Base-by-base conservation (phyloP, 1,139 yeast genomes). In the Saccharomycopsis crataegensis region DNA sequence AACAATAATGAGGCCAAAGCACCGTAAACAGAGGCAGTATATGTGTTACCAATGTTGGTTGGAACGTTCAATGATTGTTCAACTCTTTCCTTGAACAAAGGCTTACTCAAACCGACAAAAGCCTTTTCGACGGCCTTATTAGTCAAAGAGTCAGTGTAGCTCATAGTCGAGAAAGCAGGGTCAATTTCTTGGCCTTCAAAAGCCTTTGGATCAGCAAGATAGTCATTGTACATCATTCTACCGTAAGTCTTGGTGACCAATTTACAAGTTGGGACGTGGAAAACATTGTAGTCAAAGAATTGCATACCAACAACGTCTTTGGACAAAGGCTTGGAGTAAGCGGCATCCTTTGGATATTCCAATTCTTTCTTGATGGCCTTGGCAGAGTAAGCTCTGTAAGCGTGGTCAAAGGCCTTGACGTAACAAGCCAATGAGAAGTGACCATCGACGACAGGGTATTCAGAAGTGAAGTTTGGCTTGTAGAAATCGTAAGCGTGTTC, bases 241-340 rank as follows among this genome's bases (percentile, higher is more conserved):
- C 96, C 99, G 70, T 82, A 94, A 32, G 96, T 87, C 75, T 94
- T 94, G 65, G 84, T 76, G 59, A 93, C 98, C 67, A 91, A 79
- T 76, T 94, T 94, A 75, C 99, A 91, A 59, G 95, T 94, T 68
- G 99, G 99, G 52, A 91, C 97, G 71, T 94, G 99, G 91, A 93
- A 94, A 49, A 93, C 95, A 65, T 87, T 85, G 77, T 86, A 94
- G 72, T 90, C 97, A 68, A 94, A 94, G 71, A 84, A 81, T 62
- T 81, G 77, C 53, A 82, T 70, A 57, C 89, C 89, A 58, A 82
- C 86, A 56, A 86, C 78, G 59, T 77, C 76, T 50, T 65, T 63
- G 51, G 73, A 70, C 50, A 77, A 62, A 50, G 80, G 77, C 55
- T 67, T 63, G 31, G 68, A 65, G 46, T 67, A 64, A 52, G 65